Evolutionary conservation across 352 stramenopile species (phyloP), one percentile per base, ranked within the genome.

Genomic region (Phytophthora multivora): DNA sequence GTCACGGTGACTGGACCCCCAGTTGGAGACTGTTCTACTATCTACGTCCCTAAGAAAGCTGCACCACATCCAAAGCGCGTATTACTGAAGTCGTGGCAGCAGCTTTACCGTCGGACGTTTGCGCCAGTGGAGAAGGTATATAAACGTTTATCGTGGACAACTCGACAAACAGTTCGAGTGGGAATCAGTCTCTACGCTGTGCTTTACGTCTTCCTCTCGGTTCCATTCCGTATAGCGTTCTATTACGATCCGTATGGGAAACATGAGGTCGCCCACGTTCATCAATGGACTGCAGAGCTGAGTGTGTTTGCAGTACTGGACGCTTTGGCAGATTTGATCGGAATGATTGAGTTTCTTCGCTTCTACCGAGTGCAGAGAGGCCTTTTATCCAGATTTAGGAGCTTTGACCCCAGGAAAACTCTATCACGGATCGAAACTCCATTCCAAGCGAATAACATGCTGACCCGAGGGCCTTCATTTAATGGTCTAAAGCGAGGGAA

Each of bases 151-250:
- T 41, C 54, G 9, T 60, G 48, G 42, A 71, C 36, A 5, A 66
- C 48, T 23, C 42, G 55, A 43, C 43, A 61, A 15, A 66, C 62
- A 18, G 51, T 71, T 18, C 40, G 36, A 2, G 18, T 15, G 1
- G 18, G 18, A 5, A 47, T 70, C 19, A 66, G 62, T 15, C 48
- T 70, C 40, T 66, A 38, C 9, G 48, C 55, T 2, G 9, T 70
- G 3, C 48, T 70, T 15, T 70, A 70, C 41, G 11, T 62, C 3
- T 70, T 70, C 16, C 13, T 66, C 0, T 66, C 63, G 9, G 30
- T 71, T 12, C 63, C 63, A 0, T 67, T 67, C 28, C 63, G 63
- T 8, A 54, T 67, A 19, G 63, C 56, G 4, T 71, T 67, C 25
- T 66, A 71, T 51, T 71, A 66, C 19, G 43, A 63, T 18, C 62